Conservation (phyloP, 192 early-diverging fungal genomes). For the Backusella luteola region DNA sequence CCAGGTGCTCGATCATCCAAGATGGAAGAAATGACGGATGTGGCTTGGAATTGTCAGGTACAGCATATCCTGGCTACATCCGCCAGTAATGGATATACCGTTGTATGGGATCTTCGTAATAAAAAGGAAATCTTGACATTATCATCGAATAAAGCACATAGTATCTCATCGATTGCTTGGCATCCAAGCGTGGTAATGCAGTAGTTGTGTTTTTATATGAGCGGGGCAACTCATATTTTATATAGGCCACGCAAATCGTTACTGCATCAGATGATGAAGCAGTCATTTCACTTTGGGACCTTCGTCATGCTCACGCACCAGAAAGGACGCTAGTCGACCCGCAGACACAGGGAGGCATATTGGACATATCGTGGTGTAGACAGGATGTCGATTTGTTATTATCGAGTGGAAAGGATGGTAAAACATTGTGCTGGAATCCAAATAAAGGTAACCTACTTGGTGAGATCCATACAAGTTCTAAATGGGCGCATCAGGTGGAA, state of each 20-base stretch:
- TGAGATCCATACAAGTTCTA: constrained; percentile 76
- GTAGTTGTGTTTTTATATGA: no score
- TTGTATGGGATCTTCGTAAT: constrained; percentile 95
- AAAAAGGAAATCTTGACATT: constrained; percentile 77
- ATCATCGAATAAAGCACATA: constrained; percentile 38
- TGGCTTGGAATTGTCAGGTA: constrained; percentile 85
- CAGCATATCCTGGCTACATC: constrained; percentile 91
- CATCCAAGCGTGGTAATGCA: constrained; percentile 72
- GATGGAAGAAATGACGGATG: constrained; percentile 57
- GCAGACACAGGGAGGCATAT: constrained; percentile 65
- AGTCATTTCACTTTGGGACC: constrained; percentile 90
- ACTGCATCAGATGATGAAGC: constrained; percentile 79
- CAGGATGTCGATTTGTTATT: constrained; percentile 90
- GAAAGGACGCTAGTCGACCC: constrained; percentile 77
- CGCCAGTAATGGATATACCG: constrained; percentile 82
- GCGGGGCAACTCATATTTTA: not conserved
- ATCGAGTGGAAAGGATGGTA: constrained; percentile 91
- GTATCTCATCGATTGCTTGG: constrained; percentile 82
- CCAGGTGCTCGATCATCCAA: not conserved
- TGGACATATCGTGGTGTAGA: constrained; percentile 93
- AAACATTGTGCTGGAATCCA: constrained; percentile 92
- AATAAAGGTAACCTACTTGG: constrained; percentile 76
- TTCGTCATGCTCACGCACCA: constrained; percentile 92
- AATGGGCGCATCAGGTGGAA: constrained; percentile 95
- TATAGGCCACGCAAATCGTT: constrained; percentile 88